Base-by-base conservation (phyloP, 2,329 filamentous ascomycete species). In the Venturia nashicola region DNA sequence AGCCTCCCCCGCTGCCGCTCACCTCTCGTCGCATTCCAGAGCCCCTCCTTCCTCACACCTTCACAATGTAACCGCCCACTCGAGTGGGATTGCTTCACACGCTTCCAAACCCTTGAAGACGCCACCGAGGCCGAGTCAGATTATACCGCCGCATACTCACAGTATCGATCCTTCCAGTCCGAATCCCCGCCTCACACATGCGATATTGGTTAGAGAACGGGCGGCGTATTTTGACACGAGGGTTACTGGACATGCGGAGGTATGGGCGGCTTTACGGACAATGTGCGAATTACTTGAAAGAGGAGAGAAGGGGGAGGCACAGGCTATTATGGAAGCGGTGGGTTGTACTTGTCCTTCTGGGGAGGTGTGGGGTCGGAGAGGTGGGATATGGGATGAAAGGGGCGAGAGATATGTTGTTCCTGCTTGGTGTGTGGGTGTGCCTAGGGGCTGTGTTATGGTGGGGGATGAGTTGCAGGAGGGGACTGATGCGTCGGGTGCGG, bases 161-260 rank as follows among this genome's bases (percentile, higher is more conserved):
- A 42, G 44, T 23, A 62, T 44, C n/a, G 43, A 48, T 54, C 43
- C 61, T 16, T 12, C 23, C 27, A 54, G 43, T n/a, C n/a, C 42
- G 16, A 61, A 43, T 34, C 36, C 39, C 6, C 36, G 59, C 5
- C 39, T 54, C 27, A 62, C 89, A 0, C 84, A 82, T n/a, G 71
- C 76, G 18, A 78, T 87, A 62, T 79, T 97, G 2, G 83, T 85
- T 65, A 80, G 80, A 40, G 90, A 96, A 76, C 83, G 93, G 60
- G 77, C 77, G 60, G 91, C 91, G 66, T 97, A 95, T 79, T 97
- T 96, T 75, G 91, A 97, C 66, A 97, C 92, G 1, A 80, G 91
- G 59, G 90, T 95, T 18, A 89, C 88, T 0, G 91, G 91, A 2
- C 82, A 85, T 4, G 71, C 81, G 5, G 90, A 96, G 74, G 82